Evolutionary conservation across 106 monocot species (phyloP).

Genomic region (Phalaenopsis equestris): DNA sequence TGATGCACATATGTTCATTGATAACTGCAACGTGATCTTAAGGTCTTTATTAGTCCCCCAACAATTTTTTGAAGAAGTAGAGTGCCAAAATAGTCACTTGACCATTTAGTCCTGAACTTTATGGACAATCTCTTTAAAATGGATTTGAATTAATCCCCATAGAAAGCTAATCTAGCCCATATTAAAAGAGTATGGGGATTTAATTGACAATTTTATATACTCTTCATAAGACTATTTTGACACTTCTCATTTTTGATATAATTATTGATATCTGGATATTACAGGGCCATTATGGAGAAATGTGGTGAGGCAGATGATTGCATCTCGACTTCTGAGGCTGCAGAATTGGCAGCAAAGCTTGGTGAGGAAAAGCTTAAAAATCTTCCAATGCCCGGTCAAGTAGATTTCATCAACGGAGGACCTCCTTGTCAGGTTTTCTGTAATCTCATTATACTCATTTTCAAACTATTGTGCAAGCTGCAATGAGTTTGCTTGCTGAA

Average conservation of each 20-base stretch:
- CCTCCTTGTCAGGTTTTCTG: slow-evolving; percentile 86
- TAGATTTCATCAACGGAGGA: slow-evolving; percentile 98
- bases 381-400: slow-evolving; percentile 94
- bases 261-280: slow-evolving; percentile 6
- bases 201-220: no score
- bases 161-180: no score
- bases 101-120: no score
- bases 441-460: no score
- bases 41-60: slow-evolving; percentile 24
- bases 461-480: no score
- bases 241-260: neutral
- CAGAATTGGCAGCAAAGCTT: slow-evolving; percentile 53
- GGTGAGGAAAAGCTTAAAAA: slow-evolving; percentile 54
- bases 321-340: slow-evolving; percentile 82
- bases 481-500: no score
- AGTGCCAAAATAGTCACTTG: no score
- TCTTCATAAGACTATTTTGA: no score
- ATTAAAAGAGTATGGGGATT: no score
- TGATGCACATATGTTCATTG: slow-evolving; percentile 61
- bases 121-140: no score
- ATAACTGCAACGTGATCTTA: slow-evolving; percentile 95
- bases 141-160: no score
- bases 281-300: slow-evolving; percentile 95
- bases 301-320: slow-evolving; percentile 97
- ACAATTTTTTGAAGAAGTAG: no score